Evolutionary conservation across 768 basidiomycete species (phyloP).

Genomic region (Trametes villosa): DNA sequence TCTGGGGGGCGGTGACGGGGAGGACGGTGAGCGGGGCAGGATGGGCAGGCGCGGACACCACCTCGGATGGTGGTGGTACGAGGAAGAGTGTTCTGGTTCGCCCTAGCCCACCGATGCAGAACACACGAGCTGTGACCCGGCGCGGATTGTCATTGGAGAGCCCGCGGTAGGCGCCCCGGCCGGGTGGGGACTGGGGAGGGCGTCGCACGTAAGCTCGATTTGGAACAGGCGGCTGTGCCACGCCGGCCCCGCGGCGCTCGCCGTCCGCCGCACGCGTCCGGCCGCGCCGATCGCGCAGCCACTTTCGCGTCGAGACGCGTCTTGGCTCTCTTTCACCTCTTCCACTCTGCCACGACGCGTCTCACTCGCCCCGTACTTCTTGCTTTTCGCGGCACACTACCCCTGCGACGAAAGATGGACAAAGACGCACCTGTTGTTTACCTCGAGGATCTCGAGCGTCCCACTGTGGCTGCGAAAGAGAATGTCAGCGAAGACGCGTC

Average conservation of each 20-base stretch:
- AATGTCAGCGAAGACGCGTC: neutral
- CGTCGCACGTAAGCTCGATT: constrained; percentile 13
- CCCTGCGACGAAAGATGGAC: constrained; percentile 10
- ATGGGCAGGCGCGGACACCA: constrained; percentile 42
- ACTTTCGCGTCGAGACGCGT: constrained; percentile 29
- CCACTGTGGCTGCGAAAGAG: constrained; percentile 8
- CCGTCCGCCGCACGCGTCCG: neutral
- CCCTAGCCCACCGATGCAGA: too few relatives aligned
- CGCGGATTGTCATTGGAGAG: neutral
- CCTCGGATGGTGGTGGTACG: constrained; percentile 11
- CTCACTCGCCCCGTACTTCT: neutral
- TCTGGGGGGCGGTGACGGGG: constrained; percentile 72
- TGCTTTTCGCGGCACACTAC: neutral
- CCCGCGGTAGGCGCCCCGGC: neutral
- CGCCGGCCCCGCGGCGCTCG: neutral
- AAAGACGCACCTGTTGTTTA: constrained; percentile 33
- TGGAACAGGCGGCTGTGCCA: neutral
- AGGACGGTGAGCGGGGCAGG: constrained; percentile 80
- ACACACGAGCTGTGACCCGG: too few relatives aligned
- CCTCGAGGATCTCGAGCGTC: constrained; percentile 38
- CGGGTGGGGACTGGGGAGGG: neutral
- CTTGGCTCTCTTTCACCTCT: neutral
- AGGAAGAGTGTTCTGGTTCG: neutral
- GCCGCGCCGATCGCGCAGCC: constrained; percentile 16
- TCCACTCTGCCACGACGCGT: constrained; percentile 12